Conservation (phyloP, 441 rosid species). For the Isatis lusitanica region DNA sequence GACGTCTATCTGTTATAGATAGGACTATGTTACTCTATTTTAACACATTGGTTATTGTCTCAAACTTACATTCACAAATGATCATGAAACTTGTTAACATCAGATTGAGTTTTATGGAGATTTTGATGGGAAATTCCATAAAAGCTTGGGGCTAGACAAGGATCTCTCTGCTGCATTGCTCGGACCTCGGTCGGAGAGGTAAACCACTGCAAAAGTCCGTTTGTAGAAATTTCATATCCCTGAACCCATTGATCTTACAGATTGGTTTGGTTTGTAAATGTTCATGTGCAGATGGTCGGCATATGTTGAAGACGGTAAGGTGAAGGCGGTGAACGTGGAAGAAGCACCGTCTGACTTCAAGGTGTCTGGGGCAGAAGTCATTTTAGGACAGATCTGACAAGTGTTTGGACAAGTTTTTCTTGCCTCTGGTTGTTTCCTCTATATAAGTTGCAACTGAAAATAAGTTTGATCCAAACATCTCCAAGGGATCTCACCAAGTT, state of each 20-base stretch:
- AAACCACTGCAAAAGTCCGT: not conserved
- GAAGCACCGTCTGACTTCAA: conserved; percentile 86
- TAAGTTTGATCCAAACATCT: conserved; percentile 37
- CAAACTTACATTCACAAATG: not conserved
- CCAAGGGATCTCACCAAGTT: conserved; percentile 20
- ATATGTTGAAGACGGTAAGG: conserved; percentile 77
- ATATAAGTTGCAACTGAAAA: conserved; percentile 17
- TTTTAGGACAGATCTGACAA: conserved; percentile 70
- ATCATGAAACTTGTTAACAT: no score
- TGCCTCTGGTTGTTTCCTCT: not conserved
- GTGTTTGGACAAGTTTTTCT: conserved; percentile 4
- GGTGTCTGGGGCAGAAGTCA: conserved; percentile 76
- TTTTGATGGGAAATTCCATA: conserved; percentile 82
- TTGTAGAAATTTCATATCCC: not conserved
- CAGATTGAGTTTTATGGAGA: conserved; percentile 92
- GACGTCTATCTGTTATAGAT: not conserved
- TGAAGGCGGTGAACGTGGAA: conserved; percentile 79
- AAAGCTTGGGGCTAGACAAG: conserved; percentile 80
- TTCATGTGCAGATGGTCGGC: conserved; percentile 78
- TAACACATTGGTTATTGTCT: not conserved
- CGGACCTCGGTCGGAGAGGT: conserved; percentile 87
- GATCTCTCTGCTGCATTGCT: conserved; percentile 93
- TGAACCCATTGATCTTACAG: conserved; percentile 2
- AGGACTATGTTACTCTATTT: not conserved
- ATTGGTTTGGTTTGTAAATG: not conserved